These are phyloP conservation scores for Podospora anserina DNA, from an alignment of 495 filamentous ascomycete species.

Conservation along the genomic window DNA sequence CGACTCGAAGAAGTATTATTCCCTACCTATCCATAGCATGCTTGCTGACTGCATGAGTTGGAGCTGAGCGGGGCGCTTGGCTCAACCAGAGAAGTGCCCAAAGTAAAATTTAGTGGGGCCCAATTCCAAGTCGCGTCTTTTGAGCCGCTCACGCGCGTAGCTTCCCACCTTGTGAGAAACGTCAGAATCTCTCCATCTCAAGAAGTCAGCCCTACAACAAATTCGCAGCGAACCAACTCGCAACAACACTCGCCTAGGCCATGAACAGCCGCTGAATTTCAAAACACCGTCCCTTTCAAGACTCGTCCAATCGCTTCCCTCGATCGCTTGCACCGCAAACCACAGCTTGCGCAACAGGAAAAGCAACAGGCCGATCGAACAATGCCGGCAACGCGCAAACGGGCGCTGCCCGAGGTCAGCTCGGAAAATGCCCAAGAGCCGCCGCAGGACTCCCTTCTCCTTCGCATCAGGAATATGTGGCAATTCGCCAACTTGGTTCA, in stretches of 20 bases:
- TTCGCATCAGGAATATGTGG: slow-evolving; percentile 81
- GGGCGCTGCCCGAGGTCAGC: slow-evolving; percentile 65
- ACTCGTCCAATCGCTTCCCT: not conserved
- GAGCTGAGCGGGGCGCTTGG: not conserved
- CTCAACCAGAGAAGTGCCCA: not conserved
- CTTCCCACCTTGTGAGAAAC: not conserved
- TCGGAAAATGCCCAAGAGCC: slow-evolving; percentile 24
- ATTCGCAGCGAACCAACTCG: not conserved
- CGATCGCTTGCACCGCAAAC: not conserved
- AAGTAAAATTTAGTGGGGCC: not conserved
- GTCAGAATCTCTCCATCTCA: not conserved
- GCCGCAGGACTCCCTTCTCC: slow-evolving; percentile 44
- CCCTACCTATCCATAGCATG: no score
- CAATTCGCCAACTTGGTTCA: slow-evolving; percentile 94
- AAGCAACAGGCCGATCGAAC: slow-evolving; percentile 14
- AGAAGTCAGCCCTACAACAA: not conserved
- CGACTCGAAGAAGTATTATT: no score
- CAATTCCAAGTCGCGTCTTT: slow-evolving; percentile 11
- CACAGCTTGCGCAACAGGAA: not conserved
- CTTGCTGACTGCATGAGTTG: not conserved
- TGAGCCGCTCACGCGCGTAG: not conserved
- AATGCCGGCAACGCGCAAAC: slow-evolving; percentile 64
- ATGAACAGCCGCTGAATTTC: not conserved
- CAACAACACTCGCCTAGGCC: not conserved
- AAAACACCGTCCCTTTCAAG: not conserved